These are phyloP conservation scores for Diaporthe citrichinensis DNA, from an alignment of 2,329 filamentous ascomycete species.

Conservation along the genomic window DNA sequence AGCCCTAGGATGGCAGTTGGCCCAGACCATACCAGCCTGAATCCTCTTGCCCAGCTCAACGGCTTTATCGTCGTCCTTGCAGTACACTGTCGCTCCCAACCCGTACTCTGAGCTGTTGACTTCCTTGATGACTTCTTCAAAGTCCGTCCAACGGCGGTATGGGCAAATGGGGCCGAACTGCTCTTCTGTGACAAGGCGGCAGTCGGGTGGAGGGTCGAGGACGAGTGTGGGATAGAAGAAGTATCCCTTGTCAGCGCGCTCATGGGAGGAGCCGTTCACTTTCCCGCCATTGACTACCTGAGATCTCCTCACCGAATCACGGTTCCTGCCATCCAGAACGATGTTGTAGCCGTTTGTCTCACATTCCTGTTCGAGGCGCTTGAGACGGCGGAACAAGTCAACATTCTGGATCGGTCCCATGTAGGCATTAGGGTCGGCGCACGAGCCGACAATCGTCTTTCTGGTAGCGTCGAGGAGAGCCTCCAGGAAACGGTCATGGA, in stretches of 20 bases:
- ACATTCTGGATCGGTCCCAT: slow-evolving; percentile 4
- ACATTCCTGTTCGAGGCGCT: slow-evolving; percentile 19
- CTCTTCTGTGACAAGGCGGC: slow-evolving; percentile 8
- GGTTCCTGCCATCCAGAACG: slow-evolving; percentile 2
- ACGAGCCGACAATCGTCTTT: not conserved
- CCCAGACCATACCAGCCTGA: slow-evolving; percentile 12
- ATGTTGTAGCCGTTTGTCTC: slow-evolving; percentile 18
- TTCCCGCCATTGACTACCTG: not conserved
- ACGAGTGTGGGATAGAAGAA: slow-evolving; percentile 15
- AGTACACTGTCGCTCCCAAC: slow-evolving; percentile 5
- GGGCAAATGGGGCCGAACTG: slow-evolving; percentile 3
- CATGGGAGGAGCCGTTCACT: not conserved
- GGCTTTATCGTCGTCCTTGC: not conserved
- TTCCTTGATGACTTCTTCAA: slow-evolving; percentile 6
- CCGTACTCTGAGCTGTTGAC: slow-evolving; percentile 14
- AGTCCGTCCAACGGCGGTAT: slow-evolving; percentile 2
- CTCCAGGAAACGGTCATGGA: not conserved
- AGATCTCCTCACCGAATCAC: not conserved
- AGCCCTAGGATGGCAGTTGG: slow-evolving; percentile 11
- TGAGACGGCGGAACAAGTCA: slow-evolving; percentile 9
- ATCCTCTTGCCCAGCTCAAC: slow-evolving; percentile 11
- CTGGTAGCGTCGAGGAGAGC: not conserved
- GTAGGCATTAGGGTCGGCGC: not conserved
- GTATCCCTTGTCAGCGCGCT: not conserved
- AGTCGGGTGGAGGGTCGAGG: not conserved